Evolutionary conservation across 257 asterid genomes (phyloP).

Genomic region (Nemophila menziesii): DNA sequence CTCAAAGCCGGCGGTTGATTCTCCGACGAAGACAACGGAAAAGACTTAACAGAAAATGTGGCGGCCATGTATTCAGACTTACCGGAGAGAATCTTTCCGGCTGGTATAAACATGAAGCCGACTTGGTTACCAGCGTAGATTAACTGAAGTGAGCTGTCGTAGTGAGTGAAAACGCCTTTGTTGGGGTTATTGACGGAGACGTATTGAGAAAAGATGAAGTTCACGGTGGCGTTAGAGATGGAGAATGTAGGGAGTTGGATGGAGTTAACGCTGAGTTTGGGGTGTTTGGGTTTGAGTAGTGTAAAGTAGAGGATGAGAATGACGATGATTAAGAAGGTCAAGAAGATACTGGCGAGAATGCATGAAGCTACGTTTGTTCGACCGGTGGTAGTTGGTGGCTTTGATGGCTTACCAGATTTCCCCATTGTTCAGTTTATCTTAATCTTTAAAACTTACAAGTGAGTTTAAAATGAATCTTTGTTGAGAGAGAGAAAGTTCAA

Average conservation of each 20-base stretch:
- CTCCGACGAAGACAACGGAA: constrained; percentile 31
- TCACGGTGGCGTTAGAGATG: constrained; percentile 44
- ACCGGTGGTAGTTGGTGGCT: constrained; percentile 52
- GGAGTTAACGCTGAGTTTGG: constrained; percentile 53
- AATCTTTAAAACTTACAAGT: constrained; percentile 1
- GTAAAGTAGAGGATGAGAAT: constrained; percentile 55
- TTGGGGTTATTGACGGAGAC: constrained; percentile 62
- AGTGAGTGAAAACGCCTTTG: constrained; percentile 67
- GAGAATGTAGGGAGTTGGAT: constrained; percentile 76
- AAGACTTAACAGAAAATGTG: constrained; percentile 54
- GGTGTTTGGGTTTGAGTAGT: constrained; percentile 57
- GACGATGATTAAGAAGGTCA: constrained; percentile 38
- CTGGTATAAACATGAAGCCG: constrained; percentile 86
- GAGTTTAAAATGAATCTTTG: no score
- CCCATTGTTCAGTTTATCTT: neutral
- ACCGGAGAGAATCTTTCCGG: constrained; percentile 63
- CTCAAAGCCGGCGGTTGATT: no score
- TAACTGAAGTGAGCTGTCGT: constrained; percentile 73
- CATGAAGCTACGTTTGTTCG: constrained; percentile 76
- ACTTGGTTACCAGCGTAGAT: constrained; percentile 55
- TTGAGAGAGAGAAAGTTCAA: no score
- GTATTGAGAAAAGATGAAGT: constrained; percentile 73
- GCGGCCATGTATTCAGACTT: constrained; percentile 68
- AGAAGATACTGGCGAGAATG: constrained; percentile 60
- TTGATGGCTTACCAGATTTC: constrained; percentile 24